These are phyloP conservation scores for Wickerhamiella siamensis DNA, from an alignment of 805 yeast species.

Conservation along the genomic window DNA sequence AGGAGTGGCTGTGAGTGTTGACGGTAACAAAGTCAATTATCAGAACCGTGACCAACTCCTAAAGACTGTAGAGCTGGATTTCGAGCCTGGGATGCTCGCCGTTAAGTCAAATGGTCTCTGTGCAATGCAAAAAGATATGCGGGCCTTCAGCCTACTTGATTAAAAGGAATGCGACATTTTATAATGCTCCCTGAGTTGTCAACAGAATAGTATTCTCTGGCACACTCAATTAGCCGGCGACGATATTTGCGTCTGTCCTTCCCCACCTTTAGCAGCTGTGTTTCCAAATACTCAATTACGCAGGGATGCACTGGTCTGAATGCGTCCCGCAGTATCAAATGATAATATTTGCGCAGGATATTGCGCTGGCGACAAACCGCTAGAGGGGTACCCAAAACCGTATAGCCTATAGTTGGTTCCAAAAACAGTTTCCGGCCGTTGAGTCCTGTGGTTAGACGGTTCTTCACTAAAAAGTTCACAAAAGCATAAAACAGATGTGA, in stretches of 20 bases:
- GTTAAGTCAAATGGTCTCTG: not conserved
- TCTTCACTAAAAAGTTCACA: conserved; percentile 6
- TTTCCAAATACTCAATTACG: conserved; percentile 3
- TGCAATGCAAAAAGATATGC: not conserved
- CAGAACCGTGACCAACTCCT: not conserved
- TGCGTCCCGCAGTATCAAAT: conserved; percentile 5
- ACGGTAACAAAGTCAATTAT: not conserved
- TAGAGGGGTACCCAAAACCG: conserved; percentile 5
- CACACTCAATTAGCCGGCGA: conserved; percentile 5
- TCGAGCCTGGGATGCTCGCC: not conserved
- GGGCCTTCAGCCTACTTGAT: not conserved
- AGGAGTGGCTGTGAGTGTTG: not conserved
- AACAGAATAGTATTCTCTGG: conserved; percentile 4
- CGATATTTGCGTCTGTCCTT: not conserved
- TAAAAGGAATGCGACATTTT: not conserved
- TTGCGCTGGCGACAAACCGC: conserved; percentile 7
- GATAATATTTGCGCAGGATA: conserved; percentile 1
- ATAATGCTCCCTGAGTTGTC: not conserved
- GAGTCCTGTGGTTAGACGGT: conserved; percentile 8
- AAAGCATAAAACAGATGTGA: conserved; percentile 10
- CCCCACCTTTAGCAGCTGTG: not conserved
- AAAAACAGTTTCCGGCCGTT: conserved; percentile 15
- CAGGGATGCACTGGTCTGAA: conserved; percentile 6
- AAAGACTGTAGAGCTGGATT: not conserved
- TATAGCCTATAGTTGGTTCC: conserved; percentile 2